Evolutionary conservation across 352 stramenopile genomes (phyloP).

Genomic region (Sclerospora graminicola): DNA sequence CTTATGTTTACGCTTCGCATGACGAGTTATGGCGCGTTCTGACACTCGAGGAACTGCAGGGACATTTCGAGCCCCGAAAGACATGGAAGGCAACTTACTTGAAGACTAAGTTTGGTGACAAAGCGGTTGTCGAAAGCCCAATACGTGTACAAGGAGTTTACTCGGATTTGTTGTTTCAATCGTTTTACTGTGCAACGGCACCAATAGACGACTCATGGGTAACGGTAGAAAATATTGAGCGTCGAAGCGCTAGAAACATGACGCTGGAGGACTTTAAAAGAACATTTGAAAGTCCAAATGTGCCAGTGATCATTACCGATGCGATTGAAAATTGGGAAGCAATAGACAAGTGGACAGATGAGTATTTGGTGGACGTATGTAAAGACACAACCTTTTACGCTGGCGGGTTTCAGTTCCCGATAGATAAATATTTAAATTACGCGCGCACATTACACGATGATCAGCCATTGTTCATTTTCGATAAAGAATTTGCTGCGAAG

Average conservation of each 20-base stretch:
- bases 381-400: slow-evolving; percentile 52
- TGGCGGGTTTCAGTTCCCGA: slow-evolving; percentile 66
- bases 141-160: slow-evolving; percentile 66
- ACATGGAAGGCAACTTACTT: slow-evolving; percentile 75
- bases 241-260: slow-evolving; percentile 38
- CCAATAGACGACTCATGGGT: slow-evolving; percentile 62
- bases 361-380: slow-evolving; percentile 43
- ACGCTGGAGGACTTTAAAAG: slow-evolving; percentile 46
- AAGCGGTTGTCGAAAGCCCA: slow-evolving; percentile 6
- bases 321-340: slow-evolving; percentile 57
- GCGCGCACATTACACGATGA: slow-evolving; percentile 60
- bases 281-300: slow-evolving; percentile 62
- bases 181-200: slow-evolving; percentile 65
- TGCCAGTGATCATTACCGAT: slow-evolving; percentile 74
- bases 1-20: slow-evolving; percentile 62
- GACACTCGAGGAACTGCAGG: slow-evolving; percentile 67
- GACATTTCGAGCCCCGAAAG: slow-evolving; percentile 30
- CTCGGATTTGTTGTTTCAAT: slow-evolving; percentile 83
- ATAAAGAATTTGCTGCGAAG: slow-evolving; percentile 88
- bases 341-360: slow-evolving; percentile 62
- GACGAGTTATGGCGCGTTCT: slow-evolving; percentile 80
- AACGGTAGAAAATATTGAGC: slow-evolving; percentile 59
- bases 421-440: slow-evolving; percentile 79
- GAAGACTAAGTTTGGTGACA: slow-evolving; percentile 31
- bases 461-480: slow-evolving; percentile 94